Base-by-base conservation (phyloP, 345 rosid genomes). In the Sonneratia alba region DNA sequence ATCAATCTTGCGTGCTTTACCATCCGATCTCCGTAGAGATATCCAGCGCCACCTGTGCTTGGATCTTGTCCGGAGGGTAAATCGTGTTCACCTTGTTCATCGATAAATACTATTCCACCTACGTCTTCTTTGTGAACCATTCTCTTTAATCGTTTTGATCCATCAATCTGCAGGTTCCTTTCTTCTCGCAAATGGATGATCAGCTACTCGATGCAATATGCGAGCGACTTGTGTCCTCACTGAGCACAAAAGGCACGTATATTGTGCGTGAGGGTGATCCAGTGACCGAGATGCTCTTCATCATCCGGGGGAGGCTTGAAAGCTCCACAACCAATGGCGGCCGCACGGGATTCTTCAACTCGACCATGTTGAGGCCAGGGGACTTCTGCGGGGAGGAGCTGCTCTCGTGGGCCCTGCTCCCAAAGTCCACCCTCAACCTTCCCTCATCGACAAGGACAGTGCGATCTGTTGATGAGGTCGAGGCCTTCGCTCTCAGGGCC, bases 241-340 rank as follows among this genome's bases (percentile, higher is more conserved):
- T 86, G 75, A 79, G 82, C 67, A 84, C 82, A 16, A 78, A 82
- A 68, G 90, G 87, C 38, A 84, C 86, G 2, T 76, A 70, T 77
- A 81, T 86, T 37, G 90, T 86, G 32, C 81, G 86, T 2, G 87
- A 84, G 79, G 87, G 90, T 4, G 90, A 84, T 43, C 87, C 86
- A 0, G 81, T 84, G 9, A 74, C 81, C 1, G 87, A 86, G 74
- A 84, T 86, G 90, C 85, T 86, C 55, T 86, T 86, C 59, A 74
- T 82, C n/a, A 77, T 81, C 59, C 73, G 87, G 71, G 90, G 85
- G 40, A 79, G 75, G 77, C 84, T 81, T n/a, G 87, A 82, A 61
- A 84, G 87, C 82, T 84, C 84, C 47, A 84, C 87, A 0, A 84
- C 87, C 72, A 79, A 83, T 36, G 87, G 89, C 55, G 89, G 87